These are phyloP conservation scores for Globisporangium cylindrosporum DNA, from an alignment of 352 stramenopile species.

Conservation along the genomic window DNA sequence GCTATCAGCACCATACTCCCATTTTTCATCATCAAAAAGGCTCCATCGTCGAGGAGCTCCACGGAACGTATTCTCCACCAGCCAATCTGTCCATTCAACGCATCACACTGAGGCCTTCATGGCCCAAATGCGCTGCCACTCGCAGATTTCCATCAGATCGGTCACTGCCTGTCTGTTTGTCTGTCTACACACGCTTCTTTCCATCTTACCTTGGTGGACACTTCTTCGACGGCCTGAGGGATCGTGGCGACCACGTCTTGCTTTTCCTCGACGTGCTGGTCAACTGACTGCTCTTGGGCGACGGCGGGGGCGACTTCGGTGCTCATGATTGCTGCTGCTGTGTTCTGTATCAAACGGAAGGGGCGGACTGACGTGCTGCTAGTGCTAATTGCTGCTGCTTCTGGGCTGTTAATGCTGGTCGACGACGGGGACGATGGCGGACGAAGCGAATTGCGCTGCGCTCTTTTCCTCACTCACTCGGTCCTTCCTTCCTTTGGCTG, in stretches of 20 bases:
- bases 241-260: conserved; percentile 28
- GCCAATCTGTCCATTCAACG: conserved; percentile 1
- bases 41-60: not conserved
- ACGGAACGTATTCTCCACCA: conserved; percentile 2
- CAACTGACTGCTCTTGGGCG: conserved; percentile 27
- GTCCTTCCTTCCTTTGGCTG: conserved; percentile 8
- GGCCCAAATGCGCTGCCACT: not conserved
- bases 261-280: conserved; percentile 29
- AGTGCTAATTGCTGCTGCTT: not conserved
- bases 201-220: conserved; percentile 55
- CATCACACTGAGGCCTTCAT: not conserved
- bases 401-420: not conserved
- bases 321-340: conserved; percentile 31
- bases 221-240: conserved; percentile 36
- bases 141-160: not conserved
- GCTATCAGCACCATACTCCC: not conserved
- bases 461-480: conserved; percentile 5
- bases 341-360: conserved; percentile 9
- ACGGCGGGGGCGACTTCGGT: conserved; percentile 23
- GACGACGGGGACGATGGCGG: not conserved
- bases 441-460: conserved; percentile 10
- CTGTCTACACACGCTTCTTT: not conserved
- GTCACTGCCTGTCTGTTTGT: not conserved
- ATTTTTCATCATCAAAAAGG: not conserved
- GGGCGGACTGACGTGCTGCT: not conserved